phyloP scores from a whole-genome alignment of 176 grass and related monocot genomes.

The Oryza glumipatula region DNA sequence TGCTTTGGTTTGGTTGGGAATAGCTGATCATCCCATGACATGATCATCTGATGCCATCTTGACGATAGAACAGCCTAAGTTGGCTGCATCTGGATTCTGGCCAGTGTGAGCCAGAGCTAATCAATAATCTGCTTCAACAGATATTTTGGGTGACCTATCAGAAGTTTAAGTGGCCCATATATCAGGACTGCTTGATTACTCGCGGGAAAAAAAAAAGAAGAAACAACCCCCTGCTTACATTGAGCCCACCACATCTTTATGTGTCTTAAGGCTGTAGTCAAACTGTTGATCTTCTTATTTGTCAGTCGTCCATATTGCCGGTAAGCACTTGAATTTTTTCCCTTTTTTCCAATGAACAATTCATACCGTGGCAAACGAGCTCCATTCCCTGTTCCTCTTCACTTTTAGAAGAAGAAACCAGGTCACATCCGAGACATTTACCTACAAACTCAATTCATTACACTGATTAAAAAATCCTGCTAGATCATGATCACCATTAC shows the following conservation, averaged over 20 bases:
- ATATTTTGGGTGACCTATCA: conserved; percentile 32
- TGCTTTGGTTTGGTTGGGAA: conserved; percentile 35
- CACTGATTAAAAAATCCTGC: not conserved
- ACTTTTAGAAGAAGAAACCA: conserved; percentile 3
- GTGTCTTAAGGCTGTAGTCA: conserved; percentile 10
- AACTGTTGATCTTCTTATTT: not conserved
- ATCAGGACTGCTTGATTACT: conserved; percentile 1
- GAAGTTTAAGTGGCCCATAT: conserved; percentile 20
- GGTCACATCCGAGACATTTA: not conserved
- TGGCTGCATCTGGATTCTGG: conserved; percentile 22
- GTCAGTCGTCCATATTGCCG: conserved; percentile 34
- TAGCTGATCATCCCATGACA: conserved; percentile 46
- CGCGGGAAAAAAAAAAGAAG: not conserved
- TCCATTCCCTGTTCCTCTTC: not conserved
- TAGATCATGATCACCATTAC: conserved; percentile 22
- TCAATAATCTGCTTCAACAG: not conserved
- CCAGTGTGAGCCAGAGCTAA: conserved; percentile 28
- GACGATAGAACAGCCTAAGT: conserved; percentile 10
- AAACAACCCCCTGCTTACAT: conserved; percentile 11
- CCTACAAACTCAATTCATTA: not conserved
- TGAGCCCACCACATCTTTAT: conserved; percentile 35
- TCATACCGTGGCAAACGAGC: not conserved
- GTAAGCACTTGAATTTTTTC: not conserved
- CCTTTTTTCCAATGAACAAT: not conserved
- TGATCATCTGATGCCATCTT: conserved; percentile 50